These are phyloP conservation scores for Camellia oleifera DNA, from an alignment of 179 eudicot genomes.

Conservation along the genomic window DNA sequence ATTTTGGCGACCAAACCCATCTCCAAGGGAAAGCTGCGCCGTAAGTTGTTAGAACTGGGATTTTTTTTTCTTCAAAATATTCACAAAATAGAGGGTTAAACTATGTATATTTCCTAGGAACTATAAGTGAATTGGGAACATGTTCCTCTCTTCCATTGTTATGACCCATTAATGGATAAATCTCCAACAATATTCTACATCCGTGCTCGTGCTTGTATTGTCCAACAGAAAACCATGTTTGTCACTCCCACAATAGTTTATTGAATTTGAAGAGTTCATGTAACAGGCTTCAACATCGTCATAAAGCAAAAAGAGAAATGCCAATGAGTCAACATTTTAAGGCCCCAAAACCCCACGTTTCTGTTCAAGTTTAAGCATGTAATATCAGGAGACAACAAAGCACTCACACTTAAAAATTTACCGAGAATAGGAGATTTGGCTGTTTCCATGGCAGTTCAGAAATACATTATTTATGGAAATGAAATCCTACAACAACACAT, in stretches of 20 bases:
- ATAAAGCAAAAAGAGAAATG: not conserved
- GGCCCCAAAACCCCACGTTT: not conserved
- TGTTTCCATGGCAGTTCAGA: not conserved
- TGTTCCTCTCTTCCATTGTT: no score
- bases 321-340: not conserved
- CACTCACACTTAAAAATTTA: not conserved
- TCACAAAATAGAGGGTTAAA: no score
- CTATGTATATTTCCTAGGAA: no score
- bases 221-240: not conserved
- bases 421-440: not conserved
- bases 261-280: not conserved
- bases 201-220: not conserved
- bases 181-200: no score
- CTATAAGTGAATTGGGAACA: no score
- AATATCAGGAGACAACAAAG: not conserved
- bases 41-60: no score
- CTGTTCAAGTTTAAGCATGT: not conserved
- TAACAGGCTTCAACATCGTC: not conserved
- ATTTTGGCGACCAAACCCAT: no score
- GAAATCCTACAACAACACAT: not conserved
- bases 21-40: no score
- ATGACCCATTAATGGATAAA: no score
- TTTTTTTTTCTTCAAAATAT: no score
- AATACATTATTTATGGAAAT: not conserved
- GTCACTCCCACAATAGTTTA: not conserved